Evolutionary conservation across 805 yeast species (phyloP).

Genomic region (Pichia insulana): DNA sequence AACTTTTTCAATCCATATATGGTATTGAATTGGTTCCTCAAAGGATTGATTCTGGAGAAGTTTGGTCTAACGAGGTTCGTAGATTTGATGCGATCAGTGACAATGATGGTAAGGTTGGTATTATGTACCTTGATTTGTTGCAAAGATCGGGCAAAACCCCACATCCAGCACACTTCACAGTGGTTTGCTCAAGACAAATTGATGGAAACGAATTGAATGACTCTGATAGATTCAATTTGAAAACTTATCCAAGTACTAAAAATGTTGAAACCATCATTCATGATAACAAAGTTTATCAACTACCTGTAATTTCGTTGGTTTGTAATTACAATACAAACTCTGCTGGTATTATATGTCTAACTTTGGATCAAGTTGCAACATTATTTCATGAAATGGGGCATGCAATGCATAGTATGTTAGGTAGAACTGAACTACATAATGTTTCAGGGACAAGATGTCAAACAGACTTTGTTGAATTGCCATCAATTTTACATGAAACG

Average conservation of each 20-base stretch:
- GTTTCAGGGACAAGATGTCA: constrained; percentile 92
- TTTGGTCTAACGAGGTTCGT: constrained; percentile 83
- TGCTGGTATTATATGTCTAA: constrained; percentile 39
- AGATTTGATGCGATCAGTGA: constrained; percentile 69
- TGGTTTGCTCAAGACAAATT: constrained; percentile 83
- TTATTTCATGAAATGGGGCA: constrained; percentile 98
- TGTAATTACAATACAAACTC: constrained; percentile 61
- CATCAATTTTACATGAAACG: constrained; percentile 92
- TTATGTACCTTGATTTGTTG: constrained; percentile 82
- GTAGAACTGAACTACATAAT: constrained; percentile 82
- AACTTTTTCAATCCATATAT: constrained; percentile 60
- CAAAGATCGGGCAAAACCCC: constrained; percentile 67
- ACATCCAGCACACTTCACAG: constrained; percentile 92
- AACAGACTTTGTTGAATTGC: constrained; percentile 93
- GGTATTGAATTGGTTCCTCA: constrained; percentile 70
- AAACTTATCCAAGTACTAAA: constrained; percentile 22
- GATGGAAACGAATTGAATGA: constrained; percentile 43
- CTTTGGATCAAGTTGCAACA: constrained; percentile 80
- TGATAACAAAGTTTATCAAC: constrained; percentile 51
- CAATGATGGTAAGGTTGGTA: constrained; percentile 57
- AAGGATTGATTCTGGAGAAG: constrained; percentile 58
- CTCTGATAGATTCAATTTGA: constrained; percentile 30
- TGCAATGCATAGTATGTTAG: constrained; percentile 96
- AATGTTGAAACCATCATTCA: constrained; percentile 26
- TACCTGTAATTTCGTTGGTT: constrained; percentile 83